Evolutionary conservation across 768 basidiomycete species (phyloP).

Genomic region (Leccinellum albellum): DNA sequence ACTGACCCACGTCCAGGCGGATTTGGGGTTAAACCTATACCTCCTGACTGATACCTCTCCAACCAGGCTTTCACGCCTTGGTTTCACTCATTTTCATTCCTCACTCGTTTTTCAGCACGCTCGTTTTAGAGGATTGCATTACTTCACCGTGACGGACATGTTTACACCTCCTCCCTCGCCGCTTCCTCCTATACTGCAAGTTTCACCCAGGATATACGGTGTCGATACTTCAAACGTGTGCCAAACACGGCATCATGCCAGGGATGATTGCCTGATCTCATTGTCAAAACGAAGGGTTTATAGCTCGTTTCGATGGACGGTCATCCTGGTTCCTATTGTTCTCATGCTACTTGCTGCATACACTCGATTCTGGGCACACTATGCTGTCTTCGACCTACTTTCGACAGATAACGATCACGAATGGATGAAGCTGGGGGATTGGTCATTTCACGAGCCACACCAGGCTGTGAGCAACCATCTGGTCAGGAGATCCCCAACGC

Average conservation of each 20-base stretch:
- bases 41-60: background rate
- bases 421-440: conserved; percentile 30
- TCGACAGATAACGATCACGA: conserved; percentile 21
- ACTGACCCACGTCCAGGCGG: conserved; percentile 7
- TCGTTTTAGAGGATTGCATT: conserved; percentile 18
- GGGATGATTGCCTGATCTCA: background rate
- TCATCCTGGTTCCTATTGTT: conserved; percentile 52
- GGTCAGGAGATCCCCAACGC: conserved; percentile 17
- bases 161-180: conserved; percentile 46
- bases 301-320: conserved; percentile 42
- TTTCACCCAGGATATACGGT: background rate
- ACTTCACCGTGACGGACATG: conserved; percentile 22
- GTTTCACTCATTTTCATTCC: conserved; percentile 10
- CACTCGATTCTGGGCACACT: conserved; percentile 50
- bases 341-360: conserved; percentile 53
- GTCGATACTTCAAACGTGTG: conserved; percentile 1
- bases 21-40: conserved; percentile 1
- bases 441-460: conserved; percentile 44
- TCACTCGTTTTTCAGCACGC: conserved; percentile 30
- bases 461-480: conserved; percentile 9
- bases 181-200: conserved; percentile 19
- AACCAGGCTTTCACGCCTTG: conserved; percentile 10
- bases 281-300: conserved; percentile 36
- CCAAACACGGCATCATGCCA: background rate
- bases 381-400: conserved; percentile 42